phyloP scores from a whole-genome alignment of 129 eudicot genomes.

The Saussurea involucrata region DNA sequence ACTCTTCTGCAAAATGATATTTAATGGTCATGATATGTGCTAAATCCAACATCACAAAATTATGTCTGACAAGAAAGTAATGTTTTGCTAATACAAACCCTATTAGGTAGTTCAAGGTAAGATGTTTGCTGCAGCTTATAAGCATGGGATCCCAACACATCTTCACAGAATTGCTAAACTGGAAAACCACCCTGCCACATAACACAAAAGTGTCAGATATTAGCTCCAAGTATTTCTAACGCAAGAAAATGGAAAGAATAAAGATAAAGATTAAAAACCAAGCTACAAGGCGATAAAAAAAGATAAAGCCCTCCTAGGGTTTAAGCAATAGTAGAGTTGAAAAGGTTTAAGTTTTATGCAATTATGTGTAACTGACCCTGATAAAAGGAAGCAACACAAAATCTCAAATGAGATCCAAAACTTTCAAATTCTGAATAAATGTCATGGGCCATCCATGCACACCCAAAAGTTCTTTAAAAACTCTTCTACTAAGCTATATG shows the following conservation, averaged over 20 bases:
- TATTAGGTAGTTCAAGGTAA: too few relatives aligned
- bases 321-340: background rate
- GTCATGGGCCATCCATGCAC: background rate
- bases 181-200: background rate
- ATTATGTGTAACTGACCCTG: background rate
- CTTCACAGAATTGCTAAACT: background rate
- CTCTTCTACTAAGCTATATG: background rate
- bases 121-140: too few relatives aligned
- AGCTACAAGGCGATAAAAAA: background rate
- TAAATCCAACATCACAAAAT: slow-evolving; percentile 16
- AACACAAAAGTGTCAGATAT: background rate
- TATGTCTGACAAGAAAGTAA: slow-evolving; percentile 10
- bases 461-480: background rate
- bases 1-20: slow-evolving; percentile 17
- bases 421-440: background rate
- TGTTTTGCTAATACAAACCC: background rate
- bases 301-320: background rate
- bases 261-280: too few relatives aligned
- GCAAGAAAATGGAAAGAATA: background rate
- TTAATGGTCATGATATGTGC: slow-evolving; percentile 7
- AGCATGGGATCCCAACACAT: too few relatives aligned
- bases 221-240: background rate
- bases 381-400: background rate
- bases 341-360: background rate
- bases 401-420: background rate